A percentile compares a stretch with the other conserved stretches of the same genome.
Conservation (phyloP, 192 early-diverging fungal species). For the Coemansia sp. region DNA sequence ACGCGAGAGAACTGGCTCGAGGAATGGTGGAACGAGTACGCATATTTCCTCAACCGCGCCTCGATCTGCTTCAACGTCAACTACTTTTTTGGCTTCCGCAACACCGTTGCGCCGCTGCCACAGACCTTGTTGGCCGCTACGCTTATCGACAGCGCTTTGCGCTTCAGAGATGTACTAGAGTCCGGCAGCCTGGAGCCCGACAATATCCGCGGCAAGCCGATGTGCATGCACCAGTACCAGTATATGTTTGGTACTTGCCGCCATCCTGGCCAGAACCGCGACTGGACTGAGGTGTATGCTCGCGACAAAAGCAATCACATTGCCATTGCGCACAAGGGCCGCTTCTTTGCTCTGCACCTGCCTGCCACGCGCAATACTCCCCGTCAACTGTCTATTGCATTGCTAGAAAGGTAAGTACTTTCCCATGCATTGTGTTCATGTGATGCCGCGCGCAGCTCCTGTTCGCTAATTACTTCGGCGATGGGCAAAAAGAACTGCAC, state of each 20-base stretch:
- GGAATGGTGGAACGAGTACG: conserved; percentile 57
- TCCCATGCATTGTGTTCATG: not conserved
- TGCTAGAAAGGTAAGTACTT: conserved; percentile 53
- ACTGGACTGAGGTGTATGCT: conserved; percentile 65
- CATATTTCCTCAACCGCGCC: conserved; percentile 54
- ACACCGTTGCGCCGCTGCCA: conserved; percentile 27
- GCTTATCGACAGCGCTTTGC: conserved; percentile 64
- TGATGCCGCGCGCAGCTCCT: not conserved
- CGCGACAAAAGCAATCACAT: conserved; percentile 68
- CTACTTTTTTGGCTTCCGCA: conserved; percentile 55
- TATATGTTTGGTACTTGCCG: conserved; percentile 83
- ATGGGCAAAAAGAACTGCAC: not conserved
- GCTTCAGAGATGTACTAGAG: conserved; percentile 59
- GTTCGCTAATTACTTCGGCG: not conserved
- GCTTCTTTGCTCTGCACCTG: conserved; percentile 71
- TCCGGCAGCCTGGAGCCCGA: conserved; percentile 69
- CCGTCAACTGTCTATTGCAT: conserved; percentile 41
- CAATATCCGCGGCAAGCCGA: conserved; percentile 63
- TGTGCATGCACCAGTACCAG: conserved; percentile 84
- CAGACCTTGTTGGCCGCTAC: conserved; percentile 60
- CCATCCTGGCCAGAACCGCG: conserved; percentile 65
- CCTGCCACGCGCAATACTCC: conserved; percentile 19
- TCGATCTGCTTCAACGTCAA: conserved; percentile 55
- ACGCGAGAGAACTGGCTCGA: conserved; percentile 51
- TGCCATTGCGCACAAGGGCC: conserved; percentile 72